Base-by-base conservation (phyloP, 1,139 yeast species). In the Yamadazyma triangularis region DNA sequence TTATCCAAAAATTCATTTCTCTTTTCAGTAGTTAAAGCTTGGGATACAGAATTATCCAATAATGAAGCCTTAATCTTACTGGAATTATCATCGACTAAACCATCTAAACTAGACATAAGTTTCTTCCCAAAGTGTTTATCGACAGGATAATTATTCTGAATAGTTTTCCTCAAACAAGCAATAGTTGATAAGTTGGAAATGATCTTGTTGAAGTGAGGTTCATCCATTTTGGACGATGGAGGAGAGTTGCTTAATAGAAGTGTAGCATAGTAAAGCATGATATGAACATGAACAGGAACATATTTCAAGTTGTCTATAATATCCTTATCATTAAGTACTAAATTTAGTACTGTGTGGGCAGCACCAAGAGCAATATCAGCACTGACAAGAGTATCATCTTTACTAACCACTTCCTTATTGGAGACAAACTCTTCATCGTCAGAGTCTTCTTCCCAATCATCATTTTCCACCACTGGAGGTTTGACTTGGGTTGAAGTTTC, bases 181-280 rank as follows among this genome's bases (percentile, higher is more conserved):
- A 73, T 70, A 1, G 59, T 45, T 29, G 45, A 50, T 18, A 68
- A 42, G 32, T 60, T 60, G 4, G 36, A 41, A 4, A 66, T 35
- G 2, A 56, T 26, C 15, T 53, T 47, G n/a, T 36, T 46, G 30
- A 48, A 53, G 26, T 51, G 46, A 0, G 44, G 44, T 15, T 41
- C 42, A 9, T 23, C 23, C 15, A 48, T 40, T 31, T 35, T 48
- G 3, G 79, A 76, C 39, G 72, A 71, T 19, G 79, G 56, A 7
- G 20, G 20, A 18, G 20, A 9, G 6, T 6, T 18, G 9, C 20
- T 18, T 8, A 79, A 53, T 22, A 79, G 50, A 33, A 79, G 53
- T 0, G 82, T 80, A 0, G 87, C 83, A 46, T 79, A 79, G 46
- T 79, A 79, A 13, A 79, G 56, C 86, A 80, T 79, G 30, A 80